Conservation (phyloP, 169 alveolate species). For the Theileria luwenshuni region DNA sequence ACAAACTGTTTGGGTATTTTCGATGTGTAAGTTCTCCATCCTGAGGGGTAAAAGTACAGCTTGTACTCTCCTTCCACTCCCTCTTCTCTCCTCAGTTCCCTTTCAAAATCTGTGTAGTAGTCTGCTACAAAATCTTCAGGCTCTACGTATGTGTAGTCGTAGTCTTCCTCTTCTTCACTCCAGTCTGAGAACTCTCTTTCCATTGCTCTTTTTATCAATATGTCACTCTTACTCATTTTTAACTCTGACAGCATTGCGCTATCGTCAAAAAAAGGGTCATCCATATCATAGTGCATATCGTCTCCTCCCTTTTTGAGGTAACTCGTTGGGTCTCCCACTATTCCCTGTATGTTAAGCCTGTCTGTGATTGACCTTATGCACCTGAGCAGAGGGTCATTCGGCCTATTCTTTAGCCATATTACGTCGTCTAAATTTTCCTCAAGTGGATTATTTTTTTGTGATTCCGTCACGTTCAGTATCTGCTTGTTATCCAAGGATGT, state of each 20-base stretch:
- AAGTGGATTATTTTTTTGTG: slow-evolving; percentile 25
- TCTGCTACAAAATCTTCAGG: slow-evolving; percentile 57
- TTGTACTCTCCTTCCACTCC: not conserved
- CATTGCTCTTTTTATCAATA: slow-evolving; percentile 67
- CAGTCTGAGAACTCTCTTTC: slow-evolving; percentile 76
- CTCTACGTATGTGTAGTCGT: not conserved
- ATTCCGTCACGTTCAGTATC: not conserved
- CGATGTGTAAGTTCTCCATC: slow-evolving; percentile 43
- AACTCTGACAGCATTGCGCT: slow-evolving; percentile 73
- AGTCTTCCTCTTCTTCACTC: slow-evolving; percentile 76
- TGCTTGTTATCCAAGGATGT: not conserved
- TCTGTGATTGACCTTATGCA: slow-evolving; percentile 79
- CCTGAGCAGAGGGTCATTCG: slow-evolving; percentile 73
- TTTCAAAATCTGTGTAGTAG: slow-evolving; percentile 20
- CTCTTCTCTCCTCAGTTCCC: not conserved
- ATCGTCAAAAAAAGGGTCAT: slow-evolving; percentile 81
- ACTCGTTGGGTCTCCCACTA: slow-evolving; percentile 78
- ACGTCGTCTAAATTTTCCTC: slow-evolving; percentile 66
- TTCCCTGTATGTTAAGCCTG: slow-evolving; percentile 74
- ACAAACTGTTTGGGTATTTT: slow-evolving; percentile 59
- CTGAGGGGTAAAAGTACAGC: slow-evolving; percentile 40
- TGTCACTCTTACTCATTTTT: slow-evolving; percentile 66
- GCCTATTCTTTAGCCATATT: slow-evolving; percentile 72
- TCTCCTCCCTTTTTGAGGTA: slow-evolving; percentile 78
- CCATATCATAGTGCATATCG: slow-evolving; percentile 80